phyloP scores from a whole-genome alignment of 2,329 filamentous ascomycete species.

The Aspergillus hiratsukae region DNA sequence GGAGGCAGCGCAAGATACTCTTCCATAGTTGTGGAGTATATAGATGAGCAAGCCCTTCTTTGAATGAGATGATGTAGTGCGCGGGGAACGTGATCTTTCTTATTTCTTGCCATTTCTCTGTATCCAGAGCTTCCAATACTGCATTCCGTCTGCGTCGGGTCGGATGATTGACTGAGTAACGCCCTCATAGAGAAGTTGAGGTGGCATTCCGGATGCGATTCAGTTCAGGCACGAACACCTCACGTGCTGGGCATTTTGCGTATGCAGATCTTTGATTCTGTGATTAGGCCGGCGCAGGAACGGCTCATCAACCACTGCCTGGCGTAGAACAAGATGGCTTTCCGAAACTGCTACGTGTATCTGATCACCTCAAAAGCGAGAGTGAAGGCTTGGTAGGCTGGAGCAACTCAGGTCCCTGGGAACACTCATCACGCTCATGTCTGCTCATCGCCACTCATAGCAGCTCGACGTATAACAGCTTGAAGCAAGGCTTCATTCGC shows the following conservation, averaged over 20 bases:
- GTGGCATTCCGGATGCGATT: not conserved
- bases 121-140: not conserved
- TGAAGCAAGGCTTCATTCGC: conserved; percentile 31
- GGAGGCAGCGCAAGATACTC: not conserved
- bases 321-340: not conserved
- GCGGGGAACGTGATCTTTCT: not conserved
- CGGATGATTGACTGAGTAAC: not conserved
- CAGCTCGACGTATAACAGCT: conserved; percentile 27
- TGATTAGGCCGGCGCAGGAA: not conserved
- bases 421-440: not conserved
- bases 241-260: too few species aligned
- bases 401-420: not conserved
- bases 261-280: not conserved
- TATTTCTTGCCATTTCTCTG: not conserved
- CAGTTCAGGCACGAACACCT: not conserved
- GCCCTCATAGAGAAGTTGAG: not conserved
- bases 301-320: not conserved
- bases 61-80: not conserved
- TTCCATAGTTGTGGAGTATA: not conserved
- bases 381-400: not conserved
- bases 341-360: too few species aligned
- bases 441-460: conserved; percentile 14
- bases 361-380: not conserved
- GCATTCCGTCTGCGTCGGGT: not conserved
- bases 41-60: not conserved